Percentiles rank a stretch among this genome's conserved stretches.
phyloP scores from a whole-genome alignment of 306 rosid species.

The Rosa lucieae region DNA sequence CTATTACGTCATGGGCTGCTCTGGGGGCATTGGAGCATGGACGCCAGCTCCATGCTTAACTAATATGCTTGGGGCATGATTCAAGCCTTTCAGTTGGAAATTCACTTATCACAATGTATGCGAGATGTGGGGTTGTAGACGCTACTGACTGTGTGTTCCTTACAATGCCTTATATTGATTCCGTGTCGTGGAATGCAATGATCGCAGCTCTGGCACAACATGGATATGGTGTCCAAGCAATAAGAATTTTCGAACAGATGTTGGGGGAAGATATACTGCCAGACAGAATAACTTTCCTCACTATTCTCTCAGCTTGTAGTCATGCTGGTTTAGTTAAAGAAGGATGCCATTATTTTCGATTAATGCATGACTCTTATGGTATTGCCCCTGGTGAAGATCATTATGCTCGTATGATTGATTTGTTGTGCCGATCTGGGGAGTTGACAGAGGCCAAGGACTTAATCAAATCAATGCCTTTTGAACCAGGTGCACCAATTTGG shows the following conservation, averaged over 20 bases:
- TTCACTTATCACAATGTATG: slow-evolving; percentile 34
- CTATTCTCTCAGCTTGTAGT: slow-evolving; percentile 32
- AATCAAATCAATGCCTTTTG: slow-evolving; percentile 26
- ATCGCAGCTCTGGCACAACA: slow-evolving; percentile 33
- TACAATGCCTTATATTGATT: slow-evolving; percentile 28
- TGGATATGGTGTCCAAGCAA: slow-evolving; percentile 26
- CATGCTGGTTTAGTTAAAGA: slow-evolving; percentile 29
- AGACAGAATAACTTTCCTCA: slow-evolving; percentile 30
- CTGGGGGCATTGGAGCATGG: slow-evolving; percentile 35
- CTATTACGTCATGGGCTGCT: slow-evolving; percentile 22
- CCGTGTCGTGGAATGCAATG: slow-evolving; percentile 34
- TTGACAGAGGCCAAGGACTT: slow-evolving; percentile 21
- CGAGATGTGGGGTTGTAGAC: slow-evolving; percentile 26
- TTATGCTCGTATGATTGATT: slow-evolving; percentile 30
- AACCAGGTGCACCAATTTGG: slow-evolving; percentile 24
- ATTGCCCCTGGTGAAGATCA: slow-evolving; percentile 30
- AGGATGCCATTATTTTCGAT: slow-evolving; percentile 26
- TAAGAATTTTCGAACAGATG: slow-evolving; percentile 23
- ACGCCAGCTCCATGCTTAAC: slow-evolving; percentile 29
- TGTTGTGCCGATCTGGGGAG: slow-evolving; percentile 28
- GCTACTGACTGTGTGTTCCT: slow-evolving; percentile 26
- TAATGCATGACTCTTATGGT: slow-evolving; percentile 17
- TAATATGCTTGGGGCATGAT: slow-evolving; percentile 23
- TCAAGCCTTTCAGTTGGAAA: slow-evolving; percentile 32
- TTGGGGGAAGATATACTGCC: slow-evolving; percentile 25